phyloP scores from a whole-genome alignment of 257 asterid species.

The Solanum medicagineum region DNA sequence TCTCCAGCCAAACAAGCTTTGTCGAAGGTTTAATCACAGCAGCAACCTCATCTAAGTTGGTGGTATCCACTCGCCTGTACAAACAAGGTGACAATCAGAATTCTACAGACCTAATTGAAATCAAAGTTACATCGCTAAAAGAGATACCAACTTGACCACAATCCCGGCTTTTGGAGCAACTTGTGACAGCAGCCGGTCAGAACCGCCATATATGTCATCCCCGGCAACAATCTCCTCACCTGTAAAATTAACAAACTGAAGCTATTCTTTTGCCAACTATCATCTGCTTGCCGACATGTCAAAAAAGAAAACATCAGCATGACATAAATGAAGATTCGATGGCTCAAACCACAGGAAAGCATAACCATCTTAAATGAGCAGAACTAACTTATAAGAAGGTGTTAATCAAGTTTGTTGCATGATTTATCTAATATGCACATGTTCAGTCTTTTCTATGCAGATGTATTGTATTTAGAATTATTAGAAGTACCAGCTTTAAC shows the following conservation, averaged over 20 bases:
- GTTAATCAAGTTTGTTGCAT: not conserved
- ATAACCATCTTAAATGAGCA: not conserved
- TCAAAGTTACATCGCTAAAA: not conserved
- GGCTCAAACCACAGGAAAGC: not conserved
- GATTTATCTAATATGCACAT: not conserved
- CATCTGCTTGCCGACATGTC: not conserved
- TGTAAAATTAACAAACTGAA: conserved; percentile 5
- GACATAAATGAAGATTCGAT: not conserved
- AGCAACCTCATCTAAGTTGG: conserved; percentile 63
- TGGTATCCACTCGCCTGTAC: conserved; percentile 77
- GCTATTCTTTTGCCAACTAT: not conserved
- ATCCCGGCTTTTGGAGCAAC: conserved; percentile 73
- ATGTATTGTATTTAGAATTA: not conserved
- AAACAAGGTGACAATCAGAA: not conserved
- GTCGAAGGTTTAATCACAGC: conserved; percentile 57
- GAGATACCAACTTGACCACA: conserved; percentile 55
- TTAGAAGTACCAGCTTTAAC: conserved; percentile 46
- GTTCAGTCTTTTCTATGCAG: not conserved
- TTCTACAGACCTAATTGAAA: not conserved
- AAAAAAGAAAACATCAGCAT: not conserved
- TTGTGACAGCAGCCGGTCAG: conserved; percentile 81
- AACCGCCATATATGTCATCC: conserved; percentile 93
- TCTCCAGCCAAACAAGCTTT: conserved; percentile 95
- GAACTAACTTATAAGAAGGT: not conserved
- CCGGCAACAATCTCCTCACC: conserved; percentile 94